Percentiles rank a stretch among this genome's conserved stretches.
phyloP scores from a whole-genome alignment of 2,329 filamentous ascomycete species.

The Beauveria pseudobassiana region DNA sequence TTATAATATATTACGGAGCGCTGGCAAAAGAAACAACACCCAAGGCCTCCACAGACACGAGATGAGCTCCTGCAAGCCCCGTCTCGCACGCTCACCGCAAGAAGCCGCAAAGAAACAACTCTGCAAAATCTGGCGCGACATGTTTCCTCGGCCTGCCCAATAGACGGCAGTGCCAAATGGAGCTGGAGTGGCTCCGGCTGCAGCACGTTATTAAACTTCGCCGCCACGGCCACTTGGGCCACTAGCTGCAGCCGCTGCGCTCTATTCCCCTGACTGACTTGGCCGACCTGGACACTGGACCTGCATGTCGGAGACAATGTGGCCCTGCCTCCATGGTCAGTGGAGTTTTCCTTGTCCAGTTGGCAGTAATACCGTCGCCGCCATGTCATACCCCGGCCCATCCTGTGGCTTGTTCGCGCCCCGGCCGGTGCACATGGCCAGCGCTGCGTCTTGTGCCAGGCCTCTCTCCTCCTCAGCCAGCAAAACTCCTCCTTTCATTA shows the following conservation, averaged over 20 bases:
- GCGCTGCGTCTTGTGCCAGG: background rate
- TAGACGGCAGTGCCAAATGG: background rate
- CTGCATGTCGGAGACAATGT: constrained; percentile 7
- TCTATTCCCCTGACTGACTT: background rate
- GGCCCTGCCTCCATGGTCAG: background rate
- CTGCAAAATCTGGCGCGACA: background rate
- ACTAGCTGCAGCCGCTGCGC: constrained; percentile 10
- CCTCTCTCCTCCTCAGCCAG: background rate
- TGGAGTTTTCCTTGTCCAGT: background rate
- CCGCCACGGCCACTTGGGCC: background rate
- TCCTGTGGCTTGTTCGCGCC: background rate
- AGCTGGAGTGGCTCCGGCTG: constrained; percentile 9
- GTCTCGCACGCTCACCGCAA: constrained; percentile 2
- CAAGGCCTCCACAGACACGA: background rate
- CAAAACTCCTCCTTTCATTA: background rate
- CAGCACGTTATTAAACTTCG: constrained; percentile 10
- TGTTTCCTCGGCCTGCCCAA: background rate
- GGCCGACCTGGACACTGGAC: background rate
- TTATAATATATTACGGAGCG: background rate
- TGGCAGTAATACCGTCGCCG: background rate
- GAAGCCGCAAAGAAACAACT: background rate
- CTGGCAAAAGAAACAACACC: background rate
- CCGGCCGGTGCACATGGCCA: background rate
- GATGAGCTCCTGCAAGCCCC: background rate
- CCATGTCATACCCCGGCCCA: background rate